A percentile compares a stretch with the other conserved stretches of the same genome.
Evolutionary conservation across 2,329 filamentous ascomycete species (phyloP).

Genomic region (Hymenoscyphus scutula): DNA sequence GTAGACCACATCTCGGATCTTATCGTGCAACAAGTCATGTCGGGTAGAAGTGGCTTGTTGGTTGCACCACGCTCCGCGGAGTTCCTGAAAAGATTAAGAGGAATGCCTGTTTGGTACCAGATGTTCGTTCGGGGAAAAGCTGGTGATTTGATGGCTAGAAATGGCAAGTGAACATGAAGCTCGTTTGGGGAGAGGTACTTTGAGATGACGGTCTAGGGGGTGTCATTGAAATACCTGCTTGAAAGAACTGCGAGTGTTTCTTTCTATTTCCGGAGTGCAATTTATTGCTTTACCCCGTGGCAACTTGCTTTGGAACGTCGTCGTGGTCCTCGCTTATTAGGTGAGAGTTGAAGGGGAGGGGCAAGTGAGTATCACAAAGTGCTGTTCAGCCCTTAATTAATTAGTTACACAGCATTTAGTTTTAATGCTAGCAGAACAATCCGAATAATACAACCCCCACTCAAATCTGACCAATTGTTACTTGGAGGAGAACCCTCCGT

Average conservation of each 20-base stretch:
- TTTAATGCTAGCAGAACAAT: neutral
- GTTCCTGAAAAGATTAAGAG: neutral
- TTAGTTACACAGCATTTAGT: neutral
- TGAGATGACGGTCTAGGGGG: neutral
- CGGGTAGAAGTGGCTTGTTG: constrained; percentile 55
- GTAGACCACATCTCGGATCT: constrained; percentile 63
- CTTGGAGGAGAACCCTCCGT: neutral
- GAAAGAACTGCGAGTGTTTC: neutral
- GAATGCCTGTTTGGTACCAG: constrained; percentile 2
- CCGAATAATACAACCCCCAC: neutral
- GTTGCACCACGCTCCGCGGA: constrained; percentile 43
- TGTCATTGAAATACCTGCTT: neutral
- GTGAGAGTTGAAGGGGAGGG: neutral
- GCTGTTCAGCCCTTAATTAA: neutral
- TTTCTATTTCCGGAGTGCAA: neutral
- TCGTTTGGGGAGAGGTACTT: neutral
- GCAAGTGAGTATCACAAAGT: neutral
- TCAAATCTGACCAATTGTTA: neutral
- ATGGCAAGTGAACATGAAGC: neutral
- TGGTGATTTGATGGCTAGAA: neutral
- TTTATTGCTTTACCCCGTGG: neutral
- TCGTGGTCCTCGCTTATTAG: neutral
- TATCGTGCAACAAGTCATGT: constrained; percentile 58
- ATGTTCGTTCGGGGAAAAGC: neutral
- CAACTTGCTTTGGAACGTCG: neutral